phyloP scores from a whole-genome alignment of 1,284 basidiomycete genomes.

The Trametes polyzona region DNA sequence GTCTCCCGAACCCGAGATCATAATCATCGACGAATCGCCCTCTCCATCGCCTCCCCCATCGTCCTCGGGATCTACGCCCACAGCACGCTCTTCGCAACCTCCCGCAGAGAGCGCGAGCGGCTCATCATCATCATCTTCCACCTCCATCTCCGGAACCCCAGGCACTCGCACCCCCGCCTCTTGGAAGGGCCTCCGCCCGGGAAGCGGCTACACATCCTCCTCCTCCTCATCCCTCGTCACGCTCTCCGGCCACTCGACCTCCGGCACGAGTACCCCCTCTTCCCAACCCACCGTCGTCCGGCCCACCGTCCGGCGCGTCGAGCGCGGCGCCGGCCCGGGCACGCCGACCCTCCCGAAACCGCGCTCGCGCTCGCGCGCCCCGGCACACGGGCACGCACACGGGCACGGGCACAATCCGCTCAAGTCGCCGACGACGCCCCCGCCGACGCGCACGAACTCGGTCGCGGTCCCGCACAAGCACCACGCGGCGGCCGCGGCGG shows the following conservation, averaged over 20 bases:
- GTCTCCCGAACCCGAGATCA: constrained; percentile 39
- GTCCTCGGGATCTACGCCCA: background rate
- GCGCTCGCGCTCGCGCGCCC: constrained; percentile 17
- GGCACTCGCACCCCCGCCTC: constrained; percentile 5
- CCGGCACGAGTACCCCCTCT: constrained; percentile 1
- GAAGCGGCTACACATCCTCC: constrained; percentile 5
- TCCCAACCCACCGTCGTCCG: constrained; percentile 1
- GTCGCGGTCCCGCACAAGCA: constrained; percentile 7
- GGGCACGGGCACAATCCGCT: background rate
- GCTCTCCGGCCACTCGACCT: constrained; percentile 1
- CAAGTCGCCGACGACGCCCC: constrained; percentile 13
- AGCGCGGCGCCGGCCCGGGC: constrained; percentile 17
- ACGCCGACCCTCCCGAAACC: constrained; percentile 22
- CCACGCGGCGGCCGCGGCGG: background rate
- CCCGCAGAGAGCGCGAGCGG: background rate
- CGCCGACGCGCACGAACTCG: constrained; percentile 21
- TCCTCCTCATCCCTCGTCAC: constrained; percentile 14
- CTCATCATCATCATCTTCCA: constrained; percentile 3
- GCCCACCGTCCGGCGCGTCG: constrained; percentile 17
- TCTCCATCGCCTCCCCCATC: constrained; percentile 2
- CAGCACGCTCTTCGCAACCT: background rate
- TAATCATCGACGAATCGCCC: constrained; percentile 14
- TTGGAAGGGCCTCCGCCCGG: constrained; percentile 7
- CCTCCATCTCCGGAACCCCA: background rate
- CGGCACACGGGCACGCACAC: background rate